Evolutionary conservation across 2,329 filamentous ascomycete genomes (phyloP).

Genomic region (Sporothrix pseudoabietina): DNA sequence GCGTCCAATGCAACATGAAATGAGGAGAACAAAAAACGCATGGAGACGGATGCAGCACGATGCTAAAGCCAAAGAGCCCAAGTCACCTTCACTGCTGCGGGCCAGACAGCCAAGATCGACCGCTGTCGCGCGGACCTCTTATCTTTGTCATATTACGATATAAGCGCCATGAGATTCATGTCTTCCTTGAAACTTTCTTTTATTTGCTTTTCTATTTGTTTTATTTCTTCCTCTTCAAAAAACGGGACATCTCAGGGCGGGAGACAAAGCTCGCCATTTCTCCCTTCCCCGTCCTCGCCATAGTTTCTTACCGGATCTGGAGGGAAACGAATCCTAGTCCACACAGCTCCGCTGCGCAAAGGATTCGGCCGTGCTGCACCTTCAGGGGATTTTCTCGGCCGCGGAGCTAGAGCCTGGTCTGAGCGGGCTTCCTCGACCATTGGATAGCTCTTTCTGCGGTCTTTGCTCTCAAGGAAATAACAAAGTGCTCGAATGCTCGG

Average conservation of each 20-base stretch:
- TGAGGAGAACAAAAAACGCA: not conserved
- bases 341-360: constrained; percentile 9
- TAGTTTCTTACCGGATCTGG: not conserved
- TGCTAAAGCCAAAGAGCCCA: not conserved
- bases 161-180: not conserved
- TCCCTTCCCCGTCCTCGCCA: not conserved
- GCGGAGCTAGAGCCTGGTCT: constrained; percentile 7
- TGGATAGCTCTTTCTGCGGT: not conserved
- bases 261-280: not conserved
- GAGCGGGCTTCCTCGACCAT: not conserved
- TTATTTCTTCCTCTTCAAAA: not conserved
- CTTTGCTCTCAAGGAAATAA: not conserved
- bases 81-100: not conserved
- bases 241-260: not conserved
- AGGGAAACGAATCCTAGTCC: not conserved
- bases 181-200: not conserved
- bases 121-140: not conserved
- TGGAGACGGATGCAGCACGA: not conserved
- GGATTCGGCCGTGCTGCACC: constrained; percentile 10
- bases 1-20: constrained; percentile 1
- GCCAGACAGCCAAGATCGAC: not conserved
- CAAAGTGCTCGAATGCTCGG: not conserved
- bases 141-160: not conserved
- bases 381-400: not conserved
- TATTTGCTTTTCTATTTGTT: not conserved